Conservation (phyloP, 2,329 filamentous ascomycete genomes). For the Alternaria ventricosa region DNA sequence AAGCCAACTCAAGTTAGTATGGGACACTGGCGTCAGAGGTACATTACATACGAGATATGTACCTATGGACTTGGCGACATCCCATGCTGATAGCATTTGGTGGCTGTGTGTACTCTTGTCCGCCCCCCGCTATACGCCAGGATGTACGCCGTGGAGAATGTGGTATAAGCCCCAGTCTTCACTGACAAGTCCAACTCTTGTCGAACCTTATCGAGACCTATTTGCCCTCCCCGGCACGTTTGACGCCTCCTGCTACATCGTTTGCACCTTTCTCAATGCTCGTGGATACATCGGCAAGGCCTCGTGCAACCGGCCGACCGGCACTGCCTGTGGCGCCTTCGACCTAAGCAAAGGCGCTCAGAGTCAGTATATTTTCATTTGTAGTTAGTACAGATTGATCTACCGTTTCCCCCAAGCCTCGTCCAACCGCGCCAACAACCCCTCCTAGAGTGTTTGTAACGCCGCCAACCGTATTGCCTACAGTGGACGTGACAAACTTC, state of each 20-base stretch:
- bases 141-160: neutral
- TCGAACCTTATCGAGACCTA: constrained; percentile 20
- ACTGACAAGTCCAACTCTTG: neutral
- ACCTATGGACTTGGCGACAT: neutral
- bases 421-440: constrained; percentile 57
- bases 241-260: constrained; percentile 53
- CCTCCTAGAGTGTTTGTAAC: constrained; percentile 61
- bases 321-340: constrained; percentile 55
- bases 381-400: neutral
- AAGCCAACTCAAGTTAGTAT: constrained; percentile 1
- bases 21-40: neutral
- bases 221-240: constrained; percentile 57
- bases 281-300: constrained; percentile 51
- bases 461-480: constrained; percentile 63
- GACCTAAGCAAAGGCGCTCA: constrained; percentile 20
- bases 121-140: neutral
- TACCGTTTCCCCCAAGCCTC: constrained; percentile 53
- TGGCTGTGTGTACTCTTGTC: neutral
- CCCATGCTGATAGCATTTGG: neutral
- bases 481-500: constrained; percentile 62
- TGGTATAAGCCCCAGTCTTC: neutral
- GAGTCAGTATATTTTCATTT: constrained; percentile 2
- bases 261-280: constrained; percentile 55
- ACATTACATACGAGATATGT: neutral
- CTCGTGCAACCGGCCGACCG: constrained; percentile 52